A percentile compares a stretch with the other conserved stretches of the same genome.
phyloP scores from a whole-genome alignment of 257 asterid species.

The Gynochthodes officinalis region DNA sequence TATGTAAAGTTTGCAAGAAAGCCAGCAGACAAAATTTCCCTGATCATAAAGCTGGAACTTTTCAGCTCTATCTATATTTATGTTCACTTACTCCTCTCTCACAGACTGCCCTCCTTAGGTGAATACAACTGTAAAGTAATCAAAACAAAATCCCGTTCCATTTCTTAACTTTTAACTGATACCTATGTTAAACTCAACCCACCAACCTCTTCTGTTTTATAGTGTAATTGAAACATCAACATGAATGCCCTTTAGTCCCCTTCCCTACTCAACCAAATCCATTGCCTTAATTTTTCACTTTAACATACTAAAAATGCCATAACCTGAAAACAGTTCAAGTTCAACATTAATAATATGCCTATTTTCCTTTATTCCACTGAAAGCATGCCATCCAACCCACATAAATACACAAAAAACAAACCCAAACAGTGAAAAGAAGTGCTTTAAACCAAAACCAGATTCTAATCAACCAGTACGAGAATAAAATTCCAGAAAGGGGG shows the following conservation, averaged over 20 bases:
- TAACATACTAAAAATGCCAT: no score
- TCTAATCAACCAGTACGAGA: background rate
- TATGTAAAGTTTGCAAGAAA: background rate
- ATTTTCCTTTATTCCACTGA: background rate
- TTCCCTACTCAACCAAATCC: background rate
- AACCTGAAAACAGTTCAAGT: background rate
- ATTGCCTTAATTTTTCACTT: background rate
- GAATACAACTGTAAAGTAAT: background rate
- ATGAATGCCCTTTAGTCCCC: background rate
- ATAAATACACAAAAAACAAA: background rate
- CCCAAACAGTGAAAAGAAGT: no score
- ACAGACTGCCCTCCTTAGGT: background rate
- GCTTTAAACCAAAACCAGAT: background rate
- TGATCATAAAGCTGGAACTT: background rate
- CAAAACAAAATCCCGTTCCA: background rate
- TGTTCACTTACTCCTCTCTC: background rate
- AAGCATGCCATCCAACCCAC: background rate
- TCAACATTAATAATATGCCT: background rate
- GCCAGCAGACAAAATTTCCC: background rate
- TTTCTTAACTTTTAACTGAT: background rate
- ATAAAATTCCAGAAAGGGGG: background rate
- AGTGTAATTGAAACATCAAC: background rate
- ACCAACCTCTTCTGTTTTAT: background rate
- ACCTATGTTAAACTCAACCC: background rate
- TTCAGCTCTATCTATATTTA: background rate